phyloP scores from a whole-genome alignment of 345 rosid genomes.

The Populus nigra region DNA sequence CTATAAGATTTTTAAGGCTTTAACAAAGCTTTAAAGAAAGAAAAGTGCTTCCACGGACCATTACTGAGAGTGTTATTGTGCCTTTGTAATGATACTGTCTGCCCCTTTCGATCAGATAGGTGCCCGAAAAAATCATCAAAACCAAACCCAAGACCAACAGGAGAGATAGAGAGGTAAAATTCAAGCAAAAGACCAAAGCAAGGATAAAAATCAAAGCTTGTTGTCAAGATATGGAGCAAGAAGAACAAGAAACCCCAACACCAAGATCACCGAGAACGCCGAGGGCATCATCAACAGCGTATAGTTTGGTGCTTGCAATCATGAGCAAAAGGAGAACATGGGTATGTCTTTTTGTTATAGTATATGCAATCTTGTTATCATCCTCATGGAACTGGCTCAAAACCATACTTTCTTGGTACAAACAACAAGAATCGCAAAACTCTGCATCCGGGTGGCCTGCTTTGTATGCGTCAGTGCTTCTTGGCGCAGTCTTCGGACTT shows the following conservation, averaged over 20 bases:
- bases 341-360: slow-evolving; percentile 78
- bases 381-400: slow-evolving; percentile 72
- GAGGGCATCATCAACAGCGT: slow-evolving; percentile 33
- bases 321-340: slow-evolving; percentile 97
- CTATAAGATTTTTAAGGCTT: no score
- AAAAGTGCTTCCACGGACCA: neutral
- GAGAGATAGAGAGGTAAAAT: neutral
- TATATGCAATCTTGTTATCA: slow-evolving; percentile 64
- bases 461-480: slow-evolving; percentile 78
- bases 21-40: no score
- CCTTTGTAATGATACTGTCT: neutral
- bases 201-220: neutral
- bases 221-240: slow-evolving; percentile 32
- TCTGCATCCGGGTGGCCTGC: slow-evolving; percentile 71
- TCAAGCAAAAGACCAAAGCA: neutral
- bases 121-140: slow-evolving; percentile 1
- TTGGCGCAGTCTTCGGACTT: slow-evolving; percentile 78
- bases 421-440: slow-evolving; percentile 18
- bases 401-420: slow-evolving; percentile 62
- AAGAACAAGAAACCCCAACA: slow-evolving; percentile 13
- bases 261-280: slow-evolving; percentile 26
- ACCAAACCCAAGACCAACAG: neutral
- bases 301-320: slow-evolving; percentile 49
- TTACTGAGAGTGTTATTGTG: neutral
- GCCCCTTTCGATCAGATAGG: neutral